phyloP scores from a whole-genome alignment of 805 yeast genomes.

The Starmerella bacillaris region DNA sequence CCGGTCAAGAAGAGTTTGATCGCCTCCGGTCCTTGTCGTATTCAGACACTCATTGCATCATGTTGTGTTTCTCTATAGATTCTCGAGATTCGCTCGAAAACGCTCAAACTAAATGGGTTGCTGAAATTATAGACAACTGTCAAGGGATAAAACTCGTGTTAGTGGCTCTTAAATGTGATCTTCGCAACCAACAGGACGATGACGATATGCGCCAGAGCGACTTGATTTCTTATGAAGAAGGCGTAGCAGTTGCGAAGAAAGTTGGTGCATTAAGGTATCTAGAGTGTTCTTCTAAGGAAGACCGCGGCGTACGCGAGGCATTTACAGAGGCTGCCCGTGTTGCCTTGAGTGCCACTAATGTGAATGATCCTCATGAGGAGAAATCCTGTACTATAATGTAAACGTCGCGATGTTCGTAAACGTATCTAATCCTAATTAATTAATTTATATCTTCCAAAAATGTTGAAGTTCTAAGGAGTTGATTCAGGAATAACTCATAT shows the following conservation, averaged over 20 bases:
- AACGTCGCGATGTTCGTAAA: no score
- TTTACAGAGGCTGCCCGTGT: conserved; percentile 97
- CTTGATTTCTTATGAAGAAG: conserved; percentile 78
- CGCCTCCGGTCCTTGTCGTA: conserved; percentile 80
- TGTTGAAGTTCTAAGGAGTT: no score
- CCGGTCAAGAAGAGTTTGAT: conserved; percentile 97
- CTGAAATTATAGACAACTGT: conserved; percentile 91
- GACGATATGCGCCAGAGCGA: conserved; percentile 22
- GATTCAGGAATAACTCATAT: no score
- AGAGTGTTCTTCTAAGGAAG: conserved; percentile 92
- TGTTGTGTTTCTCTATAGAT: conserved; percentile 89
- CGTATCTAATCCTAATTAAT: no score
- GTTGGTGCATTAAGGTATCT: conserved; percentile 88
- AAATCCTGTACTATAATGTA: conserved; percentile 14
- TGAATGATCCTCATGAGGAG: conserved; percentile 24
- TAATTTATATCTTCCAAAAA: no score
- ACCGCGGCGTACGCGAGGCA: conserved; percentile 97
- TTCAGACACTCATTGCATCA: conserved; percentile 90
- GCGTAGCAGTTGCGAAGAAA: conserved; percentile 75
- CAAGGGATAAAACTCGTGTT: conserved; percentile 87
- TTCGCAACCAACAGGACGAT: conserved; percentile 51
- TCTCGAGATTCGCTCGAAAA: conserved; percentile 86
- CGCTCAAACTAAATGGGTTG: conserved; percentile 92
- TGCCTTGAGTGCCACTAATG: conserved; percentile 76
- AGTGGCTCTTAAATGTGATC: conserved; percentile 88